Base-by-base conservation (phyloP, 768 basidiomycete genomes). In the Tubosaeta brunneosetosa region DNA sequence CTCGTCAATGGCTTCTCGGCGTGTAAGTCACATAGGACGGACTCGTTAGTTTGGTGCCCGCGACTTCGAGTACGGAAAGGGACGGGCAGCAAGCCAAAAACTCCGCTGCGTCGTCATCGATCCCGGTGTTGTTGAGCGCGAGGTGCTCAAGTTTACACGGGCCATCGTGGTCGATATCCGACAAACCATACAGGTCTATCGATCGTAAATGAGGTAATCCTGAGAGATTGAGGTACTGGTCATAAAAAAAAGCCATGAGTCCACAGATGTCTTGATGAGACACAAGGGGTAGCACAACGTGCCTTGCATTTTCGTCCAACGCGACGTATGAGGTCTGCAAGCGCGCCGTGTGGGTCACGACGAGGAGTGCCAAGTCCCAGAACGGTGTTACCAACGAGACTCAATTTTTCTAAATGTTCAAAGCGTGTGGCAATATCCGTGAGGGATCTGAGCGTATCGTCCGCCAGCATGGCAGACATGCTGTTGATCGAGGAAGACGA, bases 271-370 rank as follows among this genome's bases (percentile, higher is more conserved):
- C 11, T 29, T 11, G 19, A 42, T 55, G 19, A 11, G 36, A 31
- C 22, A 13, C 37, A 12, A 14, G 2, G 9, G 36, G 6, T 29
- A 40, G 14, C 38, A 17, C 16, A n/a, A 64, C 68, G 31, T 52
- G 79, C 85, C 71, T 75, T 83, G 73, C 83, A 85, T 37, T 68
- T 75, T 55, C 82, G 72, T 22, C 86, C 85, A 13, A 86, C 78
- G 9, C 65, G 68, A 42, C 64, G 59, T 27, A 88, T 59, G 54
- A 87, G 77, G 22, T 73, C 61, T 2, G 67, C 58, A 5, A 86
- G 61, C 1, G 79, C 67, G 3, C 70, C 59, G 8, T 69, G 61
- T 44, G 56, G 61, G 27, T 53, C 60, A 29, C 37, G 42, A 43
- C 65, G 63, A 7, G 71, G 66, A 0, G 64, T 60, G n/a, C 19